Evolutionary conservation across 345 rosid species (phyloP).

Genomic region (Rhodamnia rubescens): DNA sequence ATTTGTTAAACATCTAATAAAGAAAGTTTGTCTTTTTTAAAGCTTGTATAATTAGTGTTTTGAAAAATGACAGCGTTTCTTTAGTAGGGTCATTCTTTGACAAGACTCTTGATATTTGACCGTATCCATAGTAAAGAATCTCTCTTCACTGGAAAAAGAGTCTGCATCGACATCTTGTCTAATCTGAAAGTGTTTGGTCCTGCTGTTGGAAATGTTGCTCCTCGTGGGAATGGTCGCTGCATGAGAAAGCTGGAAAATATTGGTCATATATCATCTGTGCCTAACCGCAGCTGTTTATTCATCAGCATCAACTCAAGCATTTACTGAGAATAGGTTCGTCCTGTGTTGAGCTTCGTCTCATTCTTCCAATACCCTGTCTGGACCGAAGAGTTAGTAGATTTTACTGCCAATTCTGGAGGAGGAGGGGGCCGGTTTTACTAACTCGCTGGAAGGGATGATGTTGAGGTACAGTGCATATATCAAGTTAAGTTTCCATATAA

Average conservation of each 20-base stretch:
- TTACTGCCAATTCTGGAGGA: background rate
- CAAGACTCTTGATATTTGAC: too few relatives aligned
- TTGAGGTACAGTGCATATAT: background rate
- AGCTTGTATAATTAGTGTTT: too few relatives aligned
- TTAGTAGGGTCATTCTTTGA: too few relatives aligned
- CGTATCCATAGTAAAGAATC: too few relatives aligned
- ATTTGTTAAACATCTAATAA: background rate
- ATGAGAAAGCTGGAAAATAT: background rate
- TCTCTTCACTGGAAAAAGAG: too few relatives aligned
- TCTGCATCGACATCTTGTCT: background rate
- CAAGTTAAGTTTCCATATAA: background rate
- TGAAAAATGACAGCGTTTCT: too few relatives aligned
- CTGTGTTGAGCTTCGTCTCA: background rate
- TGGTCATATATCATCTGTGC: background rate
- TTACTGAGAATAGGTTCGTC: background rate
- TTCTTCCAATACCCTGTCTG: background rate
- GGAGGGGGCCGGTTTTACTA: background rate
- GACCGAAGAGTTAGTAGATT: background rate
- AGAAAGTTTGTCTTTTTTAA: background rate
- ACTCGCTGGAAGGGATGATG: background rate
- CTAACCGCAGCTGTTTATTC: background rate
- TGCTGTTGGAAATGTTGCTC: background rate
- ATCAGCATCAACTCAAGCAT: background rate
- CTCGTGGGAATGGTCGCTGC: background rate
- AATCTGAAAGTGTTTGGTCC: background rate